Evolutionary conservation across 1,284 basidiomycete genomes (phyloP).

Genomic region (Trametes polyzona): DNA sequence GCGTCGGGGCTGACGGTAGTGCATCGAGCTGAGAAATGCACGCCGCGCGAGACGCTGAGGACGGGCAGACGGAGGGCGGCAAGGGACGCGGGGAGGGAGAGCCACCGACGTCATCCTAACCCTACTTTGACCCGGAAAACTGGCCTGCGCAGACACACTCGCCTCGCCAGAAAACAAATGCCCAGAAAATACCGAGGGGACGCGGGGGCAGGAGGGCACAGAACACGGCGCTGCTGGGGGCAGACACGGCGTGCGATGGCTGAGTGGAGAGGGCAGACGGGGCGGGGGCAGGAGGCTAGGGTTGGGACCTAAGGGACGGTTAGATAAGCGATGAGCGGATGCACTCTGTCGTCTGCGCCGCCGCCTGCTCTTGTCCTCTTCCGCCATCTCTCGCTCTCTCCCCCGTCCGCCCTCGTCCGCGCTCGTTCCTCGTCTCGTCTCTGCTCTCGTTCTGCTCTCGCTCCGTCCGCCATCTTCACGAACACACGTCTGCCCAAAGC

Average conservation of each 20-base stretch:
- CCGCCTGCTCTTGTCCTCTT: not conserved
- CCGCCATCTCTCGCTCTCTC: not conserved
- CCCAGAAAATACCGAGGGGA: not conserved
- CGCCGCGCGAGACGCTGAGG: not conserved
- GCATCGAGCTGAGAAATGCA: too few species aligned
- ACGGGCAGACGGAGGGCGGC: not conserved
- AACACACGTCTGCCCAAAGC: slow-evolving; percentile 1
- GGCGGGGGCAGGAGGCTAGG: not conserved
- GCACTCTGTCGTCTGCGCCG: not conserved
- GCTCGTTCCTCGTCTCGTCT: not conserved
- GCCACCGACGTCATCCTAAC: slow-evolving; percentile 22
- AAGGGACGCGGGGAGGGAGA: not conserved
- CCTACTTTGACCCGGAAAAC: not conserved
- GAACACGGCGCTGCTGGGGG: not conserved
- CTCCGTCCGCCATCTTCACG: not conserved
- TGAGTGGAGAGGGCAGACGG: not conserved
- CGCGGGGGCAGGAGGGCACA: not conserved
- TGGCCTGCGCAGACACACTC: not conserved
- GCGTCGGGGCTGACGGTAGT: too few species aligned
- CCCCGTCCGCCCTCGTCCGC: not conserved
- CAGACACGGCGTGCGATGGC: not conserved
- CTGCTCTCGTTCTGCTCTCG: not conserved
- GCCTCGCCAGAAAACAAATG: not conserved
- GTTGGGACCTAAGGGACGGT: slow-evolving; percentile 3
- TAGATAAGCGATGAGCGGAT: slow-evolving; percentile 22